Evolutionary conservation across 148 eudicot species (phyloP).

Genomic region (Selenicereus undatus): DNA sequence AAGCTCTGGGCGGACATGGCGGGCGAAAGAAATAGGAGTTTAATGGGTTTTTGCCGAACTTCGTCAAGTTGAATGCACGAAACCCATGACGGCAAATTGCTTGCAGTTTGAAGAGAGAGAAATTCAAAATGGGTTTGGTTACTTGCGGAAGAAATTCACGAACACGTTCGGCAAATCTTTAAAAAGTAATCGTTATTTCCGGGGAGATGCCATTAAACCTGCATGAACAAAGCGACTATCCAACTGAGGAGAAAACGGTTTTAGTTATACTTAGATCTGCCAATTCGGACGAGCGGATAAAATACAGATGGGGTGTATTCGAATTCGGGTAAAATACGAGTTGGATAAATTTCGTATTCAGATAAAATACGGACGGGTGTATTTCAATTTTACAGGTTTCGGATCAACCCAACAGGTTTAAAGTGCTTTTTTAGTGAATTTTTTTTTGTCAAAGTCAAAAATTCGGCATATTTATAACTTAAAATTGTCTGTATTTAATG

Average conservation of each 20-base stretch:
- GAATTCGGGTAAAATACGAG: too few relatives aligned
- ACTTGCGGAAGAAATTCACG: conserved; percentile 15
- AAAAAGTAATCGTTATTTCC: conserved; percentile 16
- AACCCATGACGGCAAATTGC: conserved; percentile 20
- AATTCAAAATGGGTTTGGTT: conserved; percentile 22
- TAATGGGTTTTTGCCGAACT: conserved; percentile 53
- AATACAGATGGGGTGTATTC: too few relatives aligned
- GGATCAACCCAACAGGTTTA: too few relatives aligned
- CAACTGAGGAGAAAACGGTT: background rate
- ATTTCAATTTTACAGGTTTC: too few relatives aligned
- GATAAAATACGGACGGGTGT: too few relatives aligned
- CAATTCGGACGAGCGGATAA: too few relatives aligned
- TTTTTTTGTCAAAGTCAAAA: too few relatives aligned
- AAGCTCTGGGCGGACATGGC: conserved; percentile 18
- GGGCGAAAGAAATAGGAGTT: conserved; percentile 12
- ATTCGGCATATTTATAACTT: too few relatives aligned
- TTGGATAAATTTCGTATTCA: too few relatives aligned
- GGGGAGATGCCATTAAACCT: conserved; percentile 35
- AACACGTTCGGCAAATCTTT: background rate
- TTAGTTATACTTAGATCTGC: background rate
- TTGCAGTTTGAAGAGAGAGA: conserved; percentile 9
- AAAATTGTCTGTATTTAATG: too few relatives aligned
- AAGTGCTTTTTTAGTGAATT: too few relatives aligned
- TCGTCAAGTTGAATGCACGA: conserved; percentile 33
- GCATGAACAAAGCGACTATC: conserved; percentile 8